A percentile compares a stretch with the other conserved stretches of the same genome.
Evolutionary conservation across 75 land plant genomes (phyloP).

Genomic region (Larix kaempferi): DNA sequence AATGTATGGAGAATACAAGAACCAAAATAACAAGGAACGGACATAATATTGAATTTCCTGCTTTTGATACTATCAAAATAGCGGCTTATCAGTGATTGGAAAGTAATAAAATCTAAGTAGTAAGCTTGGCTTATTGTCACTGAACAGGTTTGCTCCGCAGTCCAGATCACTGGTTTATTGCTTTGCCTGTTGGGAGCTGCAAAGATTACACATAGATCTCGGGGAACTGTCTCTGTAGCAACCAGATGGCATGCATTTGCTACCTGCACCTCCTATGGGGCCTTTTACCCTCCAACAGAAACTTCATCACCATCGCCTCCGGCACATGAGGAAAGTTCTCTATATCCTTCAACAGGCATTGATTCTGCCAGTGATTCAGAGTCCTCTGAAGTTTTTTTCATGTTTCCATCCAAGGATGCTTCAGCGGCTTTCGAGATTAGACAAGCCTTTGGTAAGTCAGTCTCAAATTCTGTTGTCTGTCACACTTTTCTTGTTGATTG

Average conservation of each 20-base stretch:
- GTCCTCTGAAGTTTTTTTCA: not conserved
- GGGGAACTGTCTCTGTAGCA: constrained; percentile 48
- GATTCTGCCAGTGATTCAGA: constrained; percentile 9
- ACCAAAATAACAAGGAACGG: no score
- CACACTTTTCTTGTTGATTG: no score
- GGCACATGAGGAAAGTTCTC: not conserved
- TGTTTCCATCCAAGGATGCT: constrained; percentile 12
- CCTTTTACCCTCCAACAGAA: not conserved
- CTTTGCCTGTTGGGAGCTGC: constrained; percentile 75
- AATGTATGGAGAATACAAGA: no score
- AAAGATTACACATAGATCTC: constrained; percentile 78
- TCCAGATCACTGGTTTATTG: constrained; percentile 73
- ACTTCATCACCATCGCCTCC: constrained; percentile 7
- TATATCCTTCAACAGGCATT: not conserved
- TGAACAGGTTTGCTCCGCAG: constrained; percentile 61
- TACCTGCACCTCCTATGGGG: constrained; percentile 28
- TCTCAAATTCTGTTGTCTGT: not conserved
- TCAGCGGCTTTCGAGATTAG: constrained; percentile 26
- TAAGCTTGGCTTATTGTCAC: no score
- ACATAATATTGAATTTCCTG: no score
- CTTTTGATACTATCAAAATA: no score
- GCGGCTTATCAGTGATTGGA: no score
- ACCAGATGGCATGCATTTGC: constrained; percentile 65
- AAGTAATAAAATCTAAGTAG: no score
- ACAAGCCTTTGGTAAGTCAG: constrained; percentile 42